A percentile compares a stretch with the other conserved stretches of the same genome.
Evolutionary conservation across 1,284 basidiomycete genomes (phyloP).

Genomic region (Singerocomus inundabilis): DNA sequence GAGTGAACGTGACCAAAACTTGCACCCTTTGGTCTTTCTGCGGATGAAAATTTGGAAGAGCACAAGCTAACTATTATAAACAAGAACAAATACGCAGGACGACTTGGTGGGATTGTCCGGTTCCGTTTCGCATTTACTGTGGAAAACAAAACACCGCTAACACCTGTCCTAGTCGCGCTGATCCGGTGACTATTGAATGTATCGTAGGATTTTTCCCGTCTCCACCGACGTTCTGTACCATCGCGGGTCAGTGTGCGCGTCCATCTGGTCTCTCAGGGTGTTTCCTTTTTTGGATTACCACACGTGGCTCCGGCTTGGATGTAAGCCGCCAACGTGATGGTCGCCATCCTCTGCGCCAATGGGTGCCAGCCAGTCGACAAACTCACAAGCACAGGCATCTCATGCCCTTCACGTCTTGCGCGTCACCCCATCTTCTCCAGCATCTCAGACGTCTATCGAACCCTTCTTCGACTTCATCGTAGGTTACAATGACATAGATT

Average conservation of each 20-base stretch:
- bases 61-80: conserved; percentile 19
- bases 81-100: conserved; percentile 24
- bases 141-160: no score
- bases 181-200: no score
- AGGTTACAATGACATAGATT: conserved; percentile 74
- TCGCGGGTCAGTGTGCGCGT: no score
- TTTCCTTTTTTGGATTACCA: conserved; percentile 14
- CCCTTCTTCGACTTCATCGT: conserved; percentile 98
- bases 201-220: no score
- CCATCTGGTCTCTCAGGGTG: conserved; percentile 1
- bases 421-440: conserved; percentile 84
- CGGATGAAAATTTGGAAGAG: conserved; percentile 32
- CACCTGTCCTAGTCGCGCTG: no score
- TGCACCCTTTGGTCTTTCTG: conserved; percentile 4
- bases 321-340: background rate
- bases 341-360: conserved; percentile 37
- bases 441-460: conserved; percentile 83
- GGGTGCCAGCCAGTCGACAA: conserved; percentile 73
- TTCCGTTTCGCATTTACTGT: no score
- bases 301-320: background rate
- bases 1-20: conserved; percentile 26
- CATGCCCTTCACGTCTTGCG: conserved; percentile 82
- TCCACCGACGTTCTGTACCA: no score
- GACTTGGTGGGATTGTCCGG: no score
- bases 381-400: conserved; percentile 49